These are phyloP conservation scores for Xerocomellus dryophilus DNA, from an alignment of 768 basidiomycete genomes.

Conservation along the genomic window DNA sequence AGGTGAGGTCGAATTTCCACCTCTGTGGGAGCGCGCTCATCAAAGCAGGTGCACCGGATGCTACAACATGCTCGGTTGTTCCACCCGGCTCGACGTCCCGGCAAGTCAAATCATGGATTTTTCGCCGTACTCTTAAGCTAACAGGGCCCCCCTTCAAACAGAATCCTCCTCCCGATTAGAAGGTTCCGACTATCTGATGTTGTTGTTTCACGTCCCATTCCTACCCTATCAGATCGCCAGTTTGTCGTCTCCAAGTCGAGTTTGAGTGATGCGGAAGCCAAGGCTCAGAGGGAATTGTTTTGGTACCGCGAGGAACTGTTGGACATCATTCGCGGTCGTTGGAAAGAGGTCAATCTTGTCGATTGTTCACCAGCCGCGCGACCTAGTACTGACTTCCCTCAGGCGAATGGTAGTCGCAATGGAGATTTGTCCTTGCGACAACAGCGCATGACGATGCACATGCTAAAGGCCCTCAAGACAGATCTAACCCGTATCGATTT, in stretches of 20 bases:
- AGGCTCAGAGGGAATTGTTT: constrained; percentile 75
- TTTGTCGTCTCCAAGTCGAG: constrained; percentile 81
- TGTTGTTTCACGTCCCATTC: constrained; percentile 65
- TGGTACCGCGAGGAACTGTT: constrained; percentile 95
- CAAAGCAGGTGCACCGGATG: constrained; percentile 38
- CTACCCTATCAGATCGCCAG: constrained; percentile 83
- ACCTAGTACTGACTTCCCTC: constrained; percentile 5
- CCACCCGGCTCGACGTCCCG: constrained; percentile 85
- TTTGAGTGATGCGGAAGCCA: constrained; percentile 56
- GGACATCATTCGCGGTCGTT: constrained; percentile 60
- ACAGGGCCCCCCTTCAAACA: constrained; percentile 25
- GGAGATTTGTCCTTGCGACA: constrained; percentile 77
- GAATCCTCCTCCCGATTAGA: constrained; percentile 67
- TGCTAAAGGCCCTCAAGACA: constrained; percentile 74
- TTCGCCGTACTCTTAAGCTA: constrained; percentile 1
- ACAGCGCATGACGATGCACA: constrained; percentile 71
- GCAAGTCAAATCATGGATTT: constrained; percentile 38
- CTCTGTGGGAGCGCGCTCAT: constrained; percentile 1
- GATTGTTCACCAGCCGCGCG: background rate
- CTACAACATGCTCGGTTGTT: constrained; percentile 56
- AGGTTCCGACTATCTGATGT: constrained; percentile 63
- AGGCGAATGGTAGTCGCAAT: constrained; percentile 77
- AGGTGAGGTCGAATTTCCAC: no score
- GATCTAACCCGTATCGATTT: constrained; percentile 63
- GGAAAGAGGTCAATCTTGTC: constrained; percentile 70